These are phyloP conservation scores for Tylopilus cervinicoccineus DNA, from an alignment of 768 basidiomycete species.

Conservation along the genomic window DNA sequence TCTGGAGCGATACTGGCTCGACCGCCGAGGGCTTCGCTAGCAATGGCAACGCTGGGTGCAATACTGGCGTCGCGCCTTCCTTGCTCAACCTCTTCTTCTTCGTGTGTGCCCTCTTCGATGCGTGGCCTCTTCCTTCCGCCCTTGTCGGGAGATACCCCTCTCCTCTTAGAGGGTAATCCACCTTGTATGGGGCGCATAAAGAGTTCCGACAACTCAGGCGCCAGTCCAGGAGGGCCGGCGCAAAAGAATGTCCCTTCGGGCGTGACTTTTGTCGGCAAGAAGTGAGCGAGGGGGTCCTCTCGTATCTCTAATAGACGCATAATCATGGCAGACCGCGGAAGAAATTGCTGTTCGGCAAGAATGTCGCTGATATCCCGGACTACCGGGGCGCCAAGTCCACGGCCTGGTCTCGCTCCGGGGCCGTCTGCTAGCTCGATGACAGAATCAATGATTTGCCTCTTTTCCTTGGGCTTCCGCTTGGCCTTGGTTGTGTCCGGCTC, in stretches of 20 bases:
- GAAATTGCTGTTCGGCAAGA: conserved; percentile 74
- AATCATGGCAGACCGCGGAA: conserved; percentile 79
- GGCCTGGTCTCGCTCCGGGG: conserved; percentile 49
- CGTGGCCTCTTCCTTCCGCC: conserved; percentile 57
- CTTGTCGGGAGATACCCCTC: conserved; percentile 53
- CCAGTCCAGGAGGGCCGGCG: conserved; percentile 80
- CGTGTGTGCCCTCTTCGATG: conserved; percentile 45
- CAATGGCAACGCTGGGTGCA: conserved; percentile 56
- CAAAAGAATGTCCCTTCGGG: conserved; percentile 73
- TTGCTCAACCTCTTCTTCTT: conserved; percentile 63
- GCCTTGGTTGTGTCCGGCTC: conserved; percentile 32
- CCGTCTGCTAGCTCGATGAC: conserved; percentile 79
- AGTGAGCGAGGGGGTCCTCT: conserved; percentile 79
- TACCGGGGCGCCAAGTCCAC: conserved; percentile 56
- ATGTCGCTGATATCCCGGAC: conserved; percentile 61
- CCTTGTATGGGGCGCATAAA: conserved; percentile 74
- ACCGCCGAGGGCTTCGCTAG: conserved; percentile 52
- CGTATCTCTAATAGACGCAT: conserved; percentile 86
- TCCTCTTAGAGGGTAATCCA: conserved; percentile 52
- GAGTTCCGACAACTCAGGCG: conserved; percentile 75
- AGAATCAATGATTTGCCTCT: conserved; percentile 89
- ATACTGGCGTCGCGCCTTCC: conserved; percentile 64
- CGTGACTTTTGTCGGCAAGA: conserved; percentile 77
- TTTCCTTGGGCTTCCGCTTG: conserved; percentile 61
- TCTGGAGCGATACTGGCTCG: conserved; percentile 52